These are phyloP conservation scores for Yamadazyma kanchanaburiensis DNA, from an alignment of 1,139 yeast genomes.

Conservation along the genomic window DNA sequence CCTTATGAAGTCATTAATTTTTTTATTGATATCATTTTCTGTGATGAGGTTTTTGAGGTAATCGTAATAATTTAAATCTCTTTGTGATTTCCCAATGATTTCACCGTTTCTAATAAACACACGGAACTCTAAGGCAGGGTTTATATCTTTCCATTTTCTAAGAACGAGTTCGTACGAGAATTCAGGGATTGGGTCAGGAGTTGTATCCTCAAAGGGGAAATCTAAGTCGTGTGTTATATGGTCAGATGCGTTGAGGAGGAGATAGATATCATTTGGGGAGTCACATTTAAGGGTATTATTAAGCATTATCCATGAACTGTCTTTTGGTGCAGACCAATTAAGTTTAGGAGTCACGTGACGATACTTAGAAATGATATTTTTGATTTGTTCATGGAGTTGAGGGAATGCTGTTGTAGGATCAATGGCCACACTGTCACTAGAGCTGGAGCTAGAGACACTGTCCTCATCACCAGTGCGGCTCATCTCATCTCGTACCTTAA, in stretches of 20 bases:
- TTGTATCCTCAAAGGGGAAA: constrained; percentile 56
- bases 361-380: constrained; percentile 34
- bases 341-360: constrained; percentile 77
- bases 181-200: constrained; percentile 8
- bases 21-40: constrained; percentile 29
- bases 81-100: constrained; percentile 73
- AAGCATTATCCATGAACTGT: constrained; percentile 87
- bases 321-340: constrained; percentile 97
- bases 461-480: constrained; percentile 1
- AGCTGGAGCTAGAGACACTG: not conserved
- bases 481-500: too few relatives aligned
- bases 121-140: constrained; percentile 89
- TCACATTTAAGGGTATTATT: constrained; percentile 72
- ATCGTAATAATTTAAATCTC: constrained; percentile 81
- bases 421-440: constrained; percentile 1
- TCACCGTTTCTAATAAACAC: constrained; percentile 65
- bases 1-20: constrained; percentile 56
- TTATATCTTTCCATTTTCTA: constrained; percentile 74
- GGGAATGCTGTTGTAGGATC: constrained; percentile 51
- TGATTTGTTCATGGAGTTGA: constrained; percentile 55
- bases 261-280: constrained; percentile 68
- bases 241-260: constrained; percentile 80
- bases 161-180: constrained; percentile 60
- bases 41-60: constrained; percentile 53
- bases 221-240: constrained; percentile 83